Evolutionary conservation across 2,329 filamentous ascomycete species (phyloP).

Genomic region (Capronia americana): DNA sequence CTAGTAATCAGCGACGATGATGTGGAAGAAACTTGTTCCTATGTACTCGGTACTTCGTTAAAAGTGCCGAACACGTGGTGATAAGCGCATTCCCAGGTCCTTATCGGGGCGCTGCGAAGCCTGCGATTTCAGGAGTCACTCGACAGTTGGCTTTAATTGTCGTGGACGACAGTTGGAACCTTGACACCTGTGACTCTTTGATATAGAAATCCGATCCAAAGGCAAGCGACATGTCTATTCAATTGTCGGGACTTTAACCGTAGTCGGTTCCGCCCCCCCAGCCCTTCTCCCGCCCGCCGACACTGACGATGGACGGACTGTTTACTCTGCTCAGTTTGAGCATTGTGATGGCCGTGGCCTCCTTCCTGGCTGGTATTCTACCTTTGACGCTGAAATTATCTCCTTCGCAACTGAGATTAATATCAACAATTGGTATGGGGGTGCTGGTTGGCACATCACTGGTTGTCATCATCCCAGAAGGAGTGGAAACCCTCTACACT

Average conservation of each 20-base stretch:
- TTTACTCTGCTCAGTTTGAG: conserved; percentile 69
- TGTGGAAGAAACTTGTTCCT: no score
- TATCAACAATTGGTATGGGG: conserved; percentile 91
- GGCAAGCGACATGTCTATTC: not conserved
- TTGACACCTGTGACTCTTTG: not conserved
- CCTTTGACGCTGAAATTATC: conserved; percentile 89
- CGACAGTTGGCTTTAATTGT: not conserved
- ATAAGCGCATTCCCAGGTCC: conserved; percentile 10
- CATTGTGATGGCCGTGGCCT: conserved; percentile 72
- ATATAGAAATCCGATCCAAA: not conserved
- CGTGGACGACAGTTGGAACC: not conserved
- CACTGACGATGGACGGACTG: conserved; percentile 62
- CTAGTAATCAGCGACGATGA: no score
- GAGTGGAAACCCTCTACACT: conserved; percentile 84
- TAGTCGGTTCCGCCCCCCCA: conserved; percentile 7
- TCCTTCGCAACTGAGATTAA: conserved; percentile 81
- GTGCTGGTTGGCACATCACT: conserved; percentile 93
- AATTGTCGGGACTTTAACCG: not conserved
- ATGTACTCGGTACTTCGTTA: no score
- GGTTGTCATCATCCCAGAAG: conserved; percentile 97
- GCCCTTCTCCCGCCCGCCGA: not conserved
- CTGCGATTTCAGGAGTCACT: conserved; percentile 17
- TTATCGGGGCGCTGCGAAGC: conserved; percentile 17
- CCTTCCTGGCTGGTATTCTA: conserved; percentile 89
- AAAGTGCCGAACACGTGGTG: conserved; percentile 17